Base-by-base conservation (phyloP, 177 flowering plant genomes). In the Vitis hybrid region DNA sequence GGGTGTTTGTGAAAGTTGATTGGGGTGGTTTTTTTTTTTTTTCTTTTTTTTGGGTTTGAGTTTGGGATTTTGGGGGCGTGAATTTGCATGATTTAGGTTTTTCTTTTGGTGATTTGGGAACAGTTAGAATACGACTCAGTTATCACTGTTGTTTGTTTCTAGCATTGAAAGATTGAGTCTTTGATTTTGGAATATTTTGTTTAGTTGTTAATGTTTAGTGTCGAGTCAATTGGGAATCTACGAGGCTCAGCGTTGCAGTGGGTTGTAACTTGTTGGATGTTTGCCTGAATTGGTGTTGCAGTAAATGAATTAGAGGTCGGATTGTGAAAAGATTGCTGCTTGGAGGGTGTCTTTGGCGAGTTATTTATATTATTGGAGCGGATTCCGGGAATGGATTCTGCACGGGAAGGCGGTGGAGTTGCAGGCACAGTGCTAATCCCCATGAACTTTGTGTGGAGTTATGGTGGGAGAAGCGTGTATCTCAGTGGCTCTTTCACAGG, bases 401-500 rank as follows among this genome's bases (percentile, higher is more conserved):
- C 70, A 57, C 79, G 76, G 66, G 84, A 80, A 71, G 75, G 74
- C 10, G 73, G 69, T 13, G 84, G 70, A 1, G 73, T 69, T 6
- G 51, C 61, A 17, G 72, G 72, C 52, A 30, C 75, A 1, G 70
- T 80, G 67, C 34, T 81, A 23, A 67, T 83, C 23, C 88, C 88
- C 8, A 70, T 70, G 75, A 77, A 78, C 18, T 86, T 86, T 74
- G 84, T 83, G 55, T 86, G 90, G 90, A 79, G 80, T 67, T 72
- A 83, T 63, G 89, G 89, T 8, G 90, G 90, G 34, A 80, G 74
- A 48, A 79, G 64, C 48, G 88, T 83, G 3, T 82, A 64, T 72
- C 72, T 86, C 7, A 75, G 74, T 59, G 88, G 90, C 21, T 84
- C 88, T 14, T 86, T 86, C 74, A 79, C 74, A 1, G 75, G 88